These are phyloP conservation scores for Macrophomina pseudophaseolina DNA, from an alignment of 2,329 filamentous ascomycete species.

Conservation along the genomic window DNA sequence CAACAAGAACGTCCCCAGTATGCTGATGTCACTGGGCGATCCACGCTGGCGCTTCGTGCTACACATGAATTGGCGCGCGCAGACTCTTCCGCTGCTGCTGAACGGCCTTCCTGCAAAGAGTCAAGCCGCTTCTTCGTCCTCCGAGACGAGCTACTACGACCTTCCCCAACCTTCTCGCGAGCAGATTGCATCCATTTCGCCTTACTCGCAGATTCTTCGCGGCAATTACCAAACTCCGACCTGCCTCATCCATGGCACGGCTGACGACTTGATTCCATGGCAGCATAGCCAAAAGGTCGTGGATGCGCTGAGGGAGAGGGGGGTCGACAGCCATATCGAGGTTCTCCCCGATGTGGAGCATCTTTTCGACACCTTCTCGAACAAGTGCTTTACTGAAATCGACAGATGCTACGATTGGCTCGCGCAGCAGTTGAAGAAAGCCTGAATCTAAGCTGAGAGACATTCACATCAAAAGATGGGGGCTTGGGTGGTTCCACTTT, in stretches of 20 bases:
- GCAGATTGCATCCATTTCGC: too few species aligned
- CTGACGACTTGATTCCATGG: slow-evolving; percentile 28
- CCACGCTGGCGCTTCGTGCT: slow-evolving; percentile 46
- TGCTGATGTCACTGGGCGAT: slow-evolving; percentile 38
- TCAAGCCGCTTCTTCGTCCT: not conserved
- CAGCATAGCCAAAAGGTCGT: slow-evolving; percentile 20
- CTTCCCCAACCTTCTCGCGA: slow-evolving; percentile 13
- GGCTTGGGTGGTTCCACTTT: too few species aligned
- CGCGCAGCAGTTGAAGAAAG: too few species aligned
- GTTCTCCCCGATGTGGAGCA: too few species aligned
- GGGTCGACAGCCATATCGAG: not conserved
- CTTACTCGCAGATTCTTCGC: too few species aligned
- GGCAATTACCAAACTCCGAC: slow-evolving; percentile 31
- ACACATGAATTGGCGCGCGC: slow-evolving; percentile 49
- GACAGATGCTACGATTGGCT: too few species aligned
- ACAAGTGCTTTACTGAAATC: too few species aligned
- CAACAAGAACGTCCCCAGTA: slow-evolving; percentile 29
- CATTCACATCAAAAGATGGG: too few species aligned
- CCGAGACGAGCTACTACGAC: slow-evolving; percentile 1
- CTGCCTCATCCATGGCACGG: slow-evolving; percentile 32
- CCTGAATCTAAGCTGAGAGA: too few species aligned
- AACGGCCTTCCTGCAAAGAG: too few species aligned
- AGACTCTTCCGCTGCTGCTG: not conserved
- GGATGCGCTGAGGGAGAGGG: not conserved
- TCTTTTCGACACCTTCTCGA: too few species aligned